These are phyloP conservation scores for Aspergillus texensis DNA, from an alignment of 2,329 filamentous ascomycete genomes.

Conservation along the genomic window DNA sequence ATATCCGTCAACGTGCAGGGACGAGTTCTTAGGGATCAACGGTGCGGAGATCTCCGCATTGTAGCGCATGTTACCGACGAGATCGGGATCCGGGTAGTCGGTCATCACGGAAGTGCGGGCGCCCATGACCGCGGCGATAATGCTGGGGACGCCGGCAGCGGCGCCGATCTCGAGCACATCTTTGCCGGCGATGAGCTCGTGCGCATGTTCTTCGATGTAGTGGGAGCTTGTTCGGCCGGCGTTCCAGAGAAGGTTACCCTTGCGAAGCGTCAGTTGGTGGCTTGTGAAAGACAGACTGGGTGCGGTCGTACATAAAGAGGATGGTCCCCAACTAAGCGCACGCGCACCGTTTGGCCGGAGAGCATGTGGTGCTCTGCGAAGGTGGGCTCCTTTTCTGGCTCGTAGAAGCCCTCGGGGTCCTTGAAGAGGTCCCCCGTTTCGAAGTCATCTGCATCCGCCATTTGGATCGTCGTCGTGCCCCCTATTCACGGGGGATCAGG, in stretches of 20 bases:
- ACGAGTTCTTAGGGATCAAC: conserved; percentile 42
- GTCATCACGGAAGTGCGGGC: conserved; percentile 74
- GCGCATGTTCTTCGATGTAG: conserved; percentile 73
- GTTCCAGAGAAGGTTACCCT: conserved; percentile 90
- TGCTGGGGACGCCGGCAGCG: conserved; percentile 79
- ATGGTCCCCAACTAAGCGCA: conserved; percentile 83
- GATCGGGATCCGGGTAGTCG: conserved; percentile 82
- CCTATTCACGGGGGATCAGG: conserved; percentile 2
- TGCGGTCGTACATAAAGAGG: conserved; percentile 70
- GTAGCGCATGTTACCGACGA: conserved; percentile 76
- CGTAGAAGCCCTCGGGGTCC: conserved; percentile 79
- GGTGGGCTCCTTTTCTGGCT: conserved; percentile 74
- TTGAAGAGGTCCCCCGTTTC: conserved; percentile 65
- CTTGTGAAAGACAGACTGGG: background rate
- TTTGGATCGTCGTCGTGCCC: conserved; percentile 14
- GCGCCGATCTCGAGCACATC: conserved; percentile 88
- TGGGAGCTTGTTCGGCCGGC: conserved; percentile 75
- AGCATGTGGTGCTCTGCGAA: conserved; percentile 71
- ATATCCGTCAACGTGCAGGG: conserved; percentile 69
- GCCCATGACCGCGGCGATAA: conserved; percentile 74
- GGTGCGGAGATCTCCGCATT: conserved; percentile 67
- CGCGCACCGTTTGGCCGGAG: conserved; percentile 65
- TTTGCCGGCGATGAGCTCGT: conserved; percentile 61
- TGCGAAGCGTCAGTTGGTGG: conserved; percentile 24
- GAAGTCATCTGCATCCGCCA: conserved; percentile 33